These are phyloP conservation scores for Botrytis fragariae DNA, from an alignment of 2,329 filamentous ascomycete genomes.

Conservation along the genomic window DNA sequence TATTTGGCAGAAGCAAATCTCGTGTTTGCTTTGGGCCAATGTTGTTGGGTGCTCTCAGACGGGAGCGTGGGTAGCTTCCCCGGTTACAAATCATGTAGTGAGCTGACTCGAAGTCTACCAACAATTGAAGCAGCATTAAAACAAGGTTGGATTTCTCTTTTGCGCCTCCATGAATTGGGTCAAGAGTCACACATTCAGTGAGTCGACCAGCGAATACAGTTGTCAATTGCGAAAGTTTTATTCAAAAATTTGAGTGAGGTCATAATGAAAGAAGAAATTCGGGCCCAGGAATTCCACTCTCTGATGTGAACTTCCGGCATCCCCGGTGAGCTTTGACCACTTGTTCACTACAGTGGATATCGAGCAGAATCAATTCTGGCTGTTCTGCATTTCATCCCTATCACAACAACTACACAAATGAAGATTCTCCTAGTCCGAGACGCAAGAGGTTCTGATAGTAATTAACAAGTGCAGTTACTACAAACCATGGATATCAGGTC, in stretches of 20 bases:
- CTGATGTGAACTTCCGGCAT: neutral
- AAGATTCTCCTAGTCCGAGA: neutral
- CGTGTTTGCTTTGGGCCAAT: neutral
- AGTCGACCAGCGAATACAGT: neutral
- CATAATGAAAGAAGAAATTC: neutral
- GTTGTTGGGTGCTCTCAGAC: neutral
- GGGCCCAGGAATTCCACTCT: neutral
- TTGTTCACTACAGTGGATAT: neutral
- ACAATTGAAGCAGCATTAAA: neutral
- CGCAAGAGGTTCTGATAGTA: neutral
- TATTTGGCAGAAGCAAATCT: neutral
- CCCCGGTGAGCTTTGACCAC: slow-evolving; percentile 1
- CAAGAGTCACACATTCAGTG: neutral
- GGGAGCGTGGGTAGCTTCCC: neutral
- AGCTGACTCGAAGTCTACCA: neutral
- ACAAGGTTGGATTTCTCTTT: neutral
- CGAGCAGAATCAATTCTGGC: neutral
- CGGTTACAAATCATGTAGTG: neutral
- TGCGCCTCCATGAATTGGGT: neutral
- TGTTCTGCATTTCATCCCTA: neutral
- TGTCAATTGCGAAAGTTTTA: neutral
- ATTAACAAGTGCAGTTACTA: neutral
- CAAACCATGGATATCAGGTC: neutral
- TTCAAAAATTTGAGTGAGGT: neutral
- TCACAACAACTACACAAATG: neutral